Base-by-base conservation (phyloP, 2,329 filamentous ascomycete species). In the Ophiocordyceps camponoti-rufipedis region DNA sequence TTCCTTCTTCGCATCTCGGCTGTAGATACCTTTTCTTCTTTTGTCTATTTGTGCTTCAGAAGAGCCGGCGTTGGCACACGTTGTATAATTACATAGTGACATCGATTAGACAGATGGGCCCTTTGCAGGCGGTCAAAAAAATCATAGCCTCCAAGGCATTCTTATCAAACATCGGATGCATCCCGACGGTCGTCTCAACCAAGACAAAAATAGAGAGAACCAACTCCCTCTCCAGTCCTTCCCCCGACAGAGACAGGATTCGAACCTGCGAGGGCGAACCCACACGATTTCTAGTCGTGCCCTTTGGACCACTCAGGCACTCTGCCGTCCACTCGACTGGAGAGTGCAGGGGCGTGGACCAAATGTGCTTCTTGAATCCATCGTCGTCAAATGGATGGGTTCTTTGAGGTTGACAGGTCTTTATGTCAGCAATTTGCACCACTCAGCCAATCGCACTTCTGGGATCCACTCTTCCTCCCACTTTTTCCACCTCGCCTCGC, bases 271-370 rank as follows among this genome's bases (percentile, higher is more conserved):
- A 46, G 47, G 47, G 42, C 47, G 47, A 48, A 46, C 43, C 47
- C 47, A 48, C 46, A 48, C 46, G 47, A 48, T 46, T 48, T 48
- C 47, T 48, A 46, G 47, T 48, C 47, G 46, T 48, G 44, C 47
- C 47, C 47, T 46, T 46, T 48, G 46, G 41, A 46, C 47, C 47
- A 45, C 47, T 48, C 47, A 46, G 47, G 47, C 47, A 48, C 47
- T 48, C 42, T 48, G 47, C 42, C 35, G 14, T 42, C 42, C 44
- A 23, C 23, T 42, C 46, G 47, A 29, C 23, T 32, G 41, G 14
- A 32, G 33, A 28, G 16, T 40, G 4, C 8, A 23, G 2, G 38
- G 38, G 9, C 12, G 4, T 4, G 5, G 7, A 19, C 4, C 38
- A 40, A 40, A 40, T 8, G 38, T 23, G 38, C 16, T 23, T 19